Percentiles rank a stretch among this genome's conserved stretches.
phyloP scores from a whole-genome alignment of 208 protist species.

The Trypanosoma conorhini region DNA sequence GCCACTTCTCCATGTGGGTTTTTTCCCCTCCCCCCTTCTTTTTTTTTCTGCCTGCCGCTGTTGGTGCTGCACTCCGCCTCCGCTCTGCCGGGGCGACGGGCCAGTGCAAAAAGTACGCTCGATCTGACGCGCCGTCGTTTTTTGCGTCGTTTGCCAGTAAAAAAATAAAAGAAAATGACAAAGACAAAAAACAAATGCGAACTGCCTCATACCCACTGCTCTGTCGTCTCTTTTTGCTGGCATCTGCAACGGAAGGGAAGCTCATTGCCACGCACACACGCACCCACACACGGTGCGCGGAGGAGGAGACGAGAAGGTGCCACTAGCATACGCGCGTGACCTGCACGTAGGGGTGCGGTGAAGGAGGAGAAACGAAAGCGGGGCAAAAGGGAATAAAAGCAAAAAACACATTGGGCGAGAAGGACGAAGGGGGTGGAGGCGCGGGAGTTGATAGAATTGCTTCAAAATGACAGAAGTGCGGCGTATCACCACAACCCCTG shows the following conservation, averaged over 20 bases:
- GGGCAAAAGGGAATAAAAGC: background rate
- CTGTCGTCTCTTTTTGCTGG: background rate
- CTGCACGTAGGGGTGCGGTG: background rate
- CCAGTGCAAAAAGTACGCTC: background rate
- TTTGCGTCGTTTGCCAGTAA: background rate
- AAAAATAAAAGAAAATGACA: no score
- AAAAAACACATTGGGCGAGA: background rate
- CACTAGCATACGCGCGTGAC: background rate
- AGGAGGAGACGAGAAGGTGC: background rate
- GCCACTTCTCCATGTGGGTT: no score
- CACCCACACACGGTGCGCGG: background rate
- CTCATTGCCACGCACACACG: background rate
- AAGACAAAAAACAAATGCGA: conserved; percentile 2
- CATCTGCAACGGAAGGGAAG: background rate
- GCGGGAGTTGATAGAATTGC: background rate
- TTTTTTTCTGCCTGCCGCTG: conserved; percentile 1
- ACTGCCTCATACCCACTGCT: background rate
- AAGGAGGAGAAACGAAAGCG: conserved; percentile 1
- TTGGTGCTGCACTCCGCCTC: conserved; percentile 4
- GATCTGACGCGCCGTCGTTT: background rate
- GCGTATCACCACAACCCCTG: conserved; percentile 24
- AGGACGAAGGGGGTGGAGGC: background rate
- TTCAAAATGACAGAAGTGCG: conserved; percentile 26
- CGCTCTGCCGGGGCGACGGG: background rate
- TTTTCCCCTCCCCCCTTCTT: background rate